phyloP scores from a whole-genome alignment of 257 asterid species.

The Osmanthus fragrans region DNA sequence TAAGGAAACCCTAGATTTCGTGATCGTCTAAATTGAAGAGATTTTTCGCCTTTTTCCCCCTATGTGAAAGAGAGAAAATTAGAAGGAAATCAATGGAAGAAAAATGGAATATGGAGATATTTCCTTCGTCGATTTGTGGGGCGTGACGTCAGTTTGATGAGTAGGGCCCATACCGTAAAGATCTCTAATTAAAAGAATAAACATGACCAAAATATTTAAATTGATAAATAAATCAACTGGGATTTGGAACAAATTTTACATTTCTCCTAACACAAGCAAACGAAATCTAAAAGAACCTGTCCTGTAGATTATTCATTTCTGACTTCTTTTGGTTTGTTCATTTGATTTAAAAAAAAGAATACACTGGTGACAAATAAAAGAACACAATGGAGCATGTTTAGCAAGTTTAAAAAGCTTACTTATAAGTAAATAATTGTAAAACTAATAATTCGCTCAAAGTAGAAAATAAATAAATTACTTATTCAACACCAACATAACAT shows the following conservation, averaged over 20 bases:
- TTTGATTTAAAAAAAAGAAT: background rate
- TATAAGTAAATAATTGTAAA: too few relatives aligned
- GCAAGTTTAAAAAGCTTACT: background rate
- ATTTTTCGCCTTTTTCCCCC: background rate
- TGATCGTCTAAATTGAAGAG: slow-evolving; percentile 17
- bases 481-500: too few relatives aligned
- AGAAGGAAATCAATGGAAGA: slow-evolving; percentile 15
- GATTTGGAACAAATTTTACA: too few relatives aligned
- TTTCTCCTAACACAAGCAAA: too few relatives aligned
- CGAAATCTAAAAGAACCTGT: too few relatives aligned
- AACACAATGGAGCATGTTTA: background rate
- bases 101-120: slow-evolving; percentile 7
- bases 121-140: background rate
- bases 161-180: background rate
- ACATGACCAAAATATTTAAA: too few relatives aligned
- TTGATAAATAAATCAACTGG: too few relatives aligned
- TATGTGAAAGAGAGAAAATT: background rate
- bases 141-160: background rate
- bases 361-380: background rate
- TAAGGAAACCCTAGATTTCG: slow-evolving; percentile 26
- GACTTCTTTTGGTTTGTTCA: too few relatives aligned
- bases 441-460: background rate
- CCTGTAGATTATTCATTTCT: too few relatives aligned
- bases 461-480: too few relatives aligned
- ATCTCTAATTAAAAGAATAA: background rate